Conservation (phyloP, 805 yeast species). For the Teunomyces gatunensis region DNA sequence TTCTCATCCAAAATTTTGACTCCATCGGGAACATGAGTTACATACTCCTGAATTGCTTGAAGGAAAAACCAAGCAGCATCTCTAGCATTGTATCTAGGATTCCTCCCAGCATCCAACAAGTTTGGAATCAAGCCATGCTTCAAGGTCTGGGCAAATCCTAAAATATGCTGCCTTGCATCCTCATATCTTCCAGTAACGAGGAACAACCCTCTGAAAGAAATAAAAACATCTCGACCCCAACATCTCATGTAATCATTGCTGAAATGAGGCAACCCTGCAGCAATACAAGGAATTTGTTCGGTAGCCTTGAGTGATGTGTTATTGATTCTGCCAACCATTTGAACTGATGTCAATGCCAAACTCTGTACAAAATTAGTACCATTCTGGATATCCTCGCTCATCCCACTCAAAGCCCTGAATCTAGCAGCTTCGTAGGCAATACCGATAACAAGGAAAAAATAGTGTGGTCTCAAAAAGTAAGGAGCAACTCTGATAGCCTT, state of each 20-base stretch:
- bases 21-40: slow-evolving; percentile 67
- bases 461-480: slow-evolving; percentile 78
- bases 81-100: slow-evolving; percentile 93
- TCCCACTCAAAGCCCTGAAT: slow-evolving; percentile 56
- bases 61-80: slow-evolving; percentile 96
- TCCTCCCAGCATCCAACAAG: slow-evolving; percentile 85
- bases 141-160: slow-evolving; percentile 84
- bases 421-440: slow-evolving; percentile 82
- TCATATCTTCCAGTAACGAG: slow-evolving; percentile 74
- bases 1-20: slow-evolving; percentile 60
- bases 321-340: slow-evolving; percentile 75
- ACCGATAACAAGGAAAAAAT: slow-evolving; percentile 80
- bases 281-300: slow-evolving; percentile 66
- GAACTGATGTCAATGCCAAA: slow-evolving; percentile 77
- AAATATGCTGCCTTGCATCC: slow-evolving; percentile 76
- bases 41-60: slow-evolving; percentile 85
- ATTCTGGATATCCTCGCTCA: slow-evolving; percentile 48
- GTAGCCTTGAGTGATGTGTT: slow-evolving; percentile 74
- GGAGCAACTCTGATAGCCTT: slow-evolving; percentile 67
- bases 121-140: slow-evolving; percentile 96
- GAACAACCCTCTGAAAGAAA: slow-evolving; percentile 78
- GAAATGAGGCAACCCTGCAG: slow-evolving; percentile 97
- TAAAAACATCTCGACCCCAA: slow-evolving; percentile 97
- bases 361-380: slow-evolving; percentile 76
- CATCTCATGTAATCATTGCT: slow-evolving; percentile 90